Base-by-base conservation (phyloP, 192 early-diverging fungal genomes). In the Backusella macrospora region DNA sequence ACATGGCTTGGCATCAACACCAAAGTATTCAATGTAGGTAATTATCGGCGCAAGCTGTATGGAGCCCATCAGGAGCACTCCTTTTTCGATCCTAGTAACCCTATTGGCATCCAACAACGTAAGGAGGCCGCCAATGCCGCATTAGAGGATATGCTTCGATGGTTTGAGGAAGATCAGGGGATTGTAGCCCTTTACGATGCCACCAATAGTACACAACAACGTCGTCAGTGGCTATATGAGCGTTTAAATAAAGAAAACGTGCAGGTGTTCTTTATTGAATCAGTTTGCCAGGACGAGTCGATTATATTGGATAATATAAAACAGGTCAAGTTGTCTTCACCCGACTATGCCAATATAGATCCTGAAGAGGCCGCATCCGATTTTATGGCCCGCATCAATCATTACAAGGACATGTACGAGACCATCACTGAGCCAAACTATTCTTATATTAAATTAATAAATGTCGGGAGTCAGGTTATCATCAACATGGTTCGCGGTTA, bases 11-110 rank as follows among this genome's bases (percentile, higher is more conserved):
- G 98, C 10, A 92, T 99, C 73, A 91, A 89, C 16, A 91, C 94
- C 66, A 90, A 92, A 76, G 95, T 99, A 40, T 99, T 99, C 85
- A 98, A 99, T 74, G 97, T 99, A 29, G 98, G 96, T 49, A 95
- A 99, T 79, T 99, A 99, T 83, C 92, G 96, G 13, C 88, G 97
- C 49, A 90, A 95, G 71, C 79, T 94, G 5, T 89, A 92, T 64
- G 96, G 97, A 34, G 94, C 96, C 8, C 81, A 88, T 66, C 85
- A 91, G 69, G 80, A 84, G 66, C 94, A 96, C 78, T 85, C 88
- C 46, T 98, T 98, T 81, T 99, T 98, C 82, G 96, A 99, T 72
- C 95, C 97, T 18, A 72, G 71, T 68, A 94, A 99, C 78, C 73
- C 81, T 5, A 88, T 89, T 55, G 90, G 88, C 14, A 88, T 88